Evolutionary conservation across 176 grass and related monocot genomes (phyloP), one percentile per base, ranked within the genome.

Genomic region (Carex myosuroides): DNA sequence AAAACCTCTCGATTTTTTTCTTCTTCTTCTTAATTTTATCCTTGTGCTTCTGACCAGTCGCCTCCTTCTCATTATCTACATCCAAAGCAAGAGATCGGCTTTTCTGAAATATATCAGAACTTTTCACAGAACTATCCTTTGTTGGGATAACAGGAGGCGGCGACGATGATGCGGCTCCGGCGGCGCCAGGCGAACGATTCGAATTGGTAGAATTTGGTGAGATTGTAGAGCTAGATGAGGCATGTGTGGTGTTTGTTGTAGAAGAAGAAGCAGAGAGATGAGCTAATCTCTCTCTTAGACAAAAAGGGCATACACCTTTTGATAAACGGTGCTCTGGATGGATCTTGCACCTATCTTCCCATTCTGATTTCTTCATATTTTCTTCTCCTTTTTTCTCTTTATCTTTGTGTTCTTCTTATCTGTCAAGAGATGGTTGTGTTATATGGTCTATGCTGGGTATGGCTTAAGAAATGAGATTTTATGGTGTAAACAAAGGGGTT

Each of bases 261-360:
- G 94, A 91, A 11, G 94, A 91, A 11, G 81, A 86, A 14, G 90
- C 92, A n/a, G 94, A 97, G 80, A 97, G 80, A 75, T 89, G 92
- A 74, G 87, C 53, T 46, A 97, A 90, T 14, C 65, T 91, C 61
- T 97, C 92, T 26, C 94, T 89, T 63, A 97, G 87, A 86, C 94
- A 97, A 89, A 82, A 86, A 33, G 94, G 94, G 75, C 94, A 97
- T 0, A 97, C 94, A 58, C 94, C 94, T 85, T 89, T 94, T 56
- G 90, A 97, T 79, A 88, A 37, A 59, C 87, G 84, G 87, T 97
- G 90, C 76, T 97, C 92, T 64, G 85, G 94, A 83, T 97, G 94
- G 74, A 83, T 85, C 90, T 84, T 90, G 92, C 94, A 97, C 69
- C 90, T 89, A 69, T 88, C 92, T 71, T 85, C 90, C 86, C 90